Conservation (phyloP, 2,329 filamentous ascomycete species). For the Sporothrix euskadiensis region DNA sequence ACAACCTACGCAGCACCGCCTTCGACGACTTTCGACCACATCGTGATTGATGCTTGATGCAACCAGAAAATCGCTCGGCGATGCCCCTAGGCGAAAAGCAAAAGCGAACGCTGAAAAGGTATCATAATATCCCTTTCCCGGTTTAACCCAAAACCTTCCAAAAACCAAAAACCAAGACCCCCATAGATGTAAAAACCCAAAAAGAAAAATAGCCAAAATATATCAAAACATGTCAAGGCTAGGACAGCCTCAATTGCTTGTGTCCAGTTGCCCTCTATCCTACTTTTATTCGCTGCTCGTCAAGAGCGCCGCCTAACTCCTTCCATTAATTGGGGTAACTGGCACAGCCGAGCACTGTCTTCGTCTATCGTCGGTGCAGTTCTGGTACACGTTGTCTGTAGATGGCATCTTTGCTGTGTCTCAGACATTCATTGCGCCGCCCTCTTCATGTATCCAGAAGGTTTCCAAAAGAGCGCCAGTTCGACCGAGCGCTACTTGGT, state of each 20-base stretch:
- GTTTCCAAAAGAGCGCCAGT: background rate
- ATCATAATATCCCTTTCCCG: conserved; percentile 21
- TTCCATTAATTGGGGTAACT: conserved; percentile 26
- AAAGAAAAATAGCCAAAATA: background rate
- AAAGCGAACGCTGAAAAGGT: conserved; percentile 27
- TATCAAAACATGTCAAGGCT: background rate
- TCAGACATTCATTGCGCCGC: background rate
- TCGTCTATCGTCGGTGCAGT: background rate
- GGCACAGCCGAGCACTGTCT: conserved; percentile 18
- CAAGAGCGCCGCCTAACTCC: conserved; percentile 24
- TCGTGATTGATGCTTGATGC: background rate
- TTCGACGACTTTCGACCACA: background rate
- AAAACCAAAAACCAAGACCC: background rate
- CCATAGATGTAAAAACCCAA: background rate
- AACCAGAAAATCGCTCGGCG: background rate
- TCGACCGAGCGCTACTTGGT: background rate
- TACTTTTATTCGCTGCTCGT: conserved; percentile 20
- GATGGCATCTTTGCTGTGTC: background rate
- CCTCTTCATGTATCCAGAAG: background rate
- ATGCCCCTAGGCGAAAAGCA: background rate
- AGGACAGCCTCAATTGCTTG: background rate
- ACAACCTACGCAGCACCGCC: background rate
- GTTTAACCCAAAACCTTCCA: background rate
- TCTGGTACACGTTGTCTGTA: background rate
- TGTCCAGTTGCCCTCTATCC: background rate